Evolutionary conservation across 202 grass and related monocot genomes (phyloP), one percentile per base, ranked within the genome.

Genomic region (Cymbopogon flexuosus): DNA sequence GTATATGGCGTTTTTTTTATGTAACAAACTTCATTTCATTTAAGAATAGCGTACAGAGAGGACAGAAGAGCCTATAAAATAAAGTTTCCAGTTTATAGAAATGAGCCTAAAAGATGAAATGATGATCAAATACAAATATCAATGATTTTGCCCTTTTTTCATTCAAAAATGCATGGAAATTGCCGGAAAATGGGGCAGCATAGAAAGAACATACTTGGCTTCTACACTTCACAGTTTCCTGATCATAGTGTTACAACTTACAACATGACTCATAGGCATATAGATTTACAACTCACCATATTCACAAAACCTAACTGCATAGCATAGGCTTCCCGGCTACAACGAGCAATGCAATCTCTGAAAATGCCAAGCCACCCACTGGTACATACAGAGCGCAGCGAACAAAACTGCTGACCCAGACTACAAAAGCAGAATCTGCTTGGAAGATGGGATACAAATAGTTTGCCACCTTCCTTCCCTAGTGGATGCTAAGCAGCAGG

Each of bases 391-490:
- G 30, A 60, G 47, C 59, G 39, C 19, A 46, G n/a, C 11, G 6
- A 60, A 39, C 37, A 61, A 12, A 52, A 51, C 46, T 22, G 5
- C 51, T 73, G 58, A 73, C 67, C 29, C 67, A 84, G 40, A 2
- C 69, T 79, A 35, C 23, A 68, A 52, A 84, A 47, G 27, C 31
- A 37, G 43, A 61, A 69, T 75, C 31, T 60, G 37, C 34, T 80
- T 30, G 62, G 41, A 79, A 69, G 63, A 84, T 68, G 76, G 22
- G 81, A 45, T 60, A 49, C 22, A 67, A 79, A 68, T 79, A 84
- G 40, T 88, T 84, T 52, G 51, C 81, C 81, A 70, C 70, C 22
- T 52, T 75, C 22, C 61, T 22, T 83, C 42, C 39, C 56, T 21
- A 52, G 49, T 33, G 43, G 8, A 31, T 49, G 9, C 73, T 77